phyloP scores from a whole-genome alignment of 371 early-diverging fungal species.

The Entomophthora muscae region DNA sequence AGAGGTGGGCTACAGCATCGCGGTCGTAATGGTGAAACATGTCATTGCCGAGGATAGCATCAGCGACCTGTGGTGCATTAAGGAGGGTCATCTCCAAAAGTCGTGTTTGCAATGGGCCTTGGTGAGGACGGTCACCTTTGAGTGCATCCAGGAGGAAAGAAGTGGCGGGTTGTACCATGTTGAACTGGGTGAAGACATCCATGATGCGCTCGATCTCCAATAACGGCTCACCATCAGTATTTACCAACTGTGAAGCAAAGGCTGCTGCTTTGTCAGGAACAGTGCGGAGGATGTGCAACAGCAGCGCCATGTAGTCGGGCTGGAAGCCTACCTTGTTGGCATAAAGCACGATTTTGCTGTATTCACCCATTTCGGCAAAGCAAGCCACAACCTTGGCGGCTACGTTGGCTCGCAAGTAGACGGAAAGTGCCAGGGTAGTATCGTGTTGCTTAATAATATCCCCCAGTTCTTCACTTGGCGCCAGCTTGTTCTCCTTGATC shows the following conservation, averaged over 20 bases:
- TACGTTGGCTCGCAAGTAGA: conserved; percentile 85
- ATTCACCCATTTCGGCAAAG: conserved; percentile 93
- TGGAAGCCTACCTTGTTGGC: conserved; percentile 83
- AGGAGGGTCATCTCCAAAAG: conserved; percentile 94
- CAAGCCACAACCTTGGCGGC: conserved; percentile 84
- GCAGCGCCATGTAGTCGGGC: conserved; percentile 78
- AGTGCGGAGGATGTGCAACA: conserved; percentile 73
- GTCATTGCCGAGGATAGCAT: conserved; percentile 88
- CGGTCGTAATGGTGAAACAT: conserved; percentile 93
- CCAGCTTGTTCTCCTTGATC: conserved; percentile 95
- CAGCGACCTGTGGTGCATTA: conserved; percentile 94
- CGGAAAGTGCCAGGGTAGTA: conserved; percentile 74
- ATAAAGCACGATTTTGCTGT: conserved; percentile 86
- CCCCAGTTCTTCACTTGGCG: conserved; percentile 94
- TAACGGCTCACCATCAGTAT: conserved; percentile 49
- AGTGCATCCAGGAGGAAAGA: conserved; percentile 89
- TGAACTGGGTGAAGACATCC: conserved; percentile 81
- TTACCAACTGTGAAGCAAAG: conserved; percentile 73
- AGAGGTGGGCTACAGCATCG: conserved; percentile 71
- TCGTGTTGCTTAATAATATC: conserved; percentile 91
- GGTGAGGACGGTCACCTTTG: conserved; percentile 75
- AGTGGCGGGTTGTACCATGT: conserved; percentile 90
- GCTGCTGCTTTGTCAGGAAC: conserved; percentile 88
- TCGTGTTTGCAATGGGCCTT: conserved; percentile 82
- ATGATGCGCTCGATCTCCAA: conserved; percentile 68